Conservation (phyloP, 2,329 filamentous ascomycete species). For the Pseudogymnoascus sp. region DNA sequence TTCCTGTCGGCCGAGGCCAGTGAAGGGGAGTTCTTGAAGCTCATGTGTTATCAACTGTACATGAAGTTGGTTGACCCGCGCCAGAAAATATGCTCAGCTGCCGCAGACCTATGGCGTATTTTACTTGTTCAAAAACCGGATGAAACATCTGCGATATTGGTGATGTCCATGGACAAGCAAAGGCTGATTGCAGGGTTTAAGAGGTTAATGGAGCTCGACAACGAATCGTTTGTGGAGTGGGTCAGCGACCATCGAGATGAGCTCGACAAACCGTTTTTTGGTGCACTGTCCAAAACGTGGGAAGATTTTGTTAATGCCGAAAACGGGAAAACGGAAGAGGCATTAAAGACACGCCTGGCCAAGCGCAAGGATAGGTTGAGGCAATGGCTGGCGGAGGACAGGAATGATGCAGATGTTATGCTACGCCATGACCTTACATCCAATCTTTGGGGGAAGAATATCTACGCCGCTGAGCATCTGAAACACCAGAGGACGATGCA, state of each 20-base stretch:
- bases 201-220: constrained; percentile 78
- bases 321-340: constrained; percentile 71
- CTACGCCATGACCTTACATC: constrained; percentile 80
- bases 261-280: constrained; percentile 75
- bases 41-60: constrained; percentile 91
- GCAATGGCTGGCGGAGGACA: constrained; percentile 65
- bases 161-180: constrained; percentile 60
- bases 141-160: constrained; percentile 66
- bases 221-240: constrained; percentile 80
- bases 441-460: constrained; percentile 88
- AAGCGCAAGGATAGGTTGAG: constrained; percentile 77
- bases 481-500: constrained; percentile 85
- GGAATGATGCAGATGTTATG: constrained; percentile 60
- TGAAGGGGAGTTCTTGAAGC: constrained; percentile 72
- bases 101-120: constrained; percentile 82
- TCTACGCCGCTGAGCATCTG: constrained; percentile 82
- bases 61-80: constrained; percentile 70
- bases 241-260: constrained; percentile 72
- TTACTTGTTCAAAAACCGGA: constrained; percentile 87
- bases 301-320: constrained; percentile 77
- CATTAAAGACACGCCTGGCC: constrained; percentile 56
- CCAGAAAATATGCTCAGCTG: constrained; percentile 59
- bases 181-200: constrained; percentile 69
- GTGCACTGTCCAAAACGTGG: constrained; percentile 73
- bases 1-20: constrained; percentile 68